phyloP scores from a whole-genome alignment of 371 early-diverging fungal genomes.

The Rhizomucor pusillus region DNA sequence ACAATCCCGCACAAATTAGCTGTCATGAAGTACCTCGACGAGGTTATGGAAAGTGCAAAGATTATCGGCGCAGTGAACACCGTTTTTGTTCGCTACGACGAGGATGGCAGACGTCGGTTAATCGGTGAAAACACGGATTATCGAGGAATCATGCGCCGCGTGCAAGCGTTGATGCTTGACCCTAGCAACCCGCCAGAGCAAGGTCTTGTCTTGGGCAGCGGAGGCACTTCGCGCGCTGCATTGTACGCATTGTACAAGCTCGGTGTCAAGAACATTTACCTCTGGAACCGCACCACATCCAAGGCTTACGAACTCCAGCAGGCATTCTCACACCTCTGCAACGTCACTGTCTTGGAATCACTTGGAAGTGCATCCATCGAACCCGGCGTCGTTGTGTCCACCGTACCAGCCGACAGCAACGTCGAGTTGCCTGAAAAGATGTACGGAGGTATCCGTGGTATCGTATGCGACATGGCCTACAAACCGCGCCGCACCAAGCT shows the following conservation, averaged over 20 bases:
- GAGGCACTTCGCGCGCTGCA: slow-evolving; percentile 95
- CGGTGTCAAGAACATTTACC: slow-evolving; percentile 61
- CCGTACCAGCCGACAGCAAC: slow-evolving; percentile 83
- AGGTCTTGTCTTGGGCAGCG: slow-evolving; percentile 92
- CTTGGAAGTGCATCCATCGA: slow-evolving; percentile 26
- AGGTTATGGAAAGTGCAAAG: slow-evolving; percentile 73
- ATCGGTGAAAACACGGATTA: slow-evolving; percentile 96
- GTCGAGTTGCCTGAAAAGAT: slow-evolving; percentile 54
- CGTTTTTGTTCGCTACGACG: slow-evolving; percentile 50
- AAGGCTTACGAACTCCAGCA: slow-evolving; percentile 73
- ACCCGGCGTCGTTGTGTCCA: slow-evolving; percentile 65
- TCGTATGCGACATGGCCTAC: slow-evolving; percentile 93
- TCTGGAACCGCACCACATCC: slow-evolving; percentile 86
- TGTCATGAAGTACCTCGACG: slow-evolving; percentile 71
- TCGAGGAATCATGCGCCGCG: slow-evolving; percentile 76
- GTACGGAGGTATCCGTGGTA: slow-evolving; percentile 57
- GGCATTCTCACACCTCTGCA: slow-evolving; percentile 61
- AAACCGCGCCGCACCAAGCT: slow-evolving; percentile 82
- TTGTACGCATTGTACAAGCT: slow-evolving; percentile 81
- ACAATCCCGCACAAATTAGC: slow-evolving; percentile 94
- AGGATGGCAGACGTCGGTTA: slow-evolving; percentile 47
- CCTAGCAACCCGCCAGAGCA: slow-evolving; percentile 31
- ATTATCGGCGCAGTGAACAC: slow-evolving; percentile 95
- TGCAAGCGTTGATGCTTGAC: slow-evolving; percentile 55
- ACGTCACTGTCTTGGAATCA: slow-evolving; percentile 38